phyloP scores from a whole-genome alignment of 2,329 filamentous ascomycete genomes.

The Aspergillus sp. region DNA sequence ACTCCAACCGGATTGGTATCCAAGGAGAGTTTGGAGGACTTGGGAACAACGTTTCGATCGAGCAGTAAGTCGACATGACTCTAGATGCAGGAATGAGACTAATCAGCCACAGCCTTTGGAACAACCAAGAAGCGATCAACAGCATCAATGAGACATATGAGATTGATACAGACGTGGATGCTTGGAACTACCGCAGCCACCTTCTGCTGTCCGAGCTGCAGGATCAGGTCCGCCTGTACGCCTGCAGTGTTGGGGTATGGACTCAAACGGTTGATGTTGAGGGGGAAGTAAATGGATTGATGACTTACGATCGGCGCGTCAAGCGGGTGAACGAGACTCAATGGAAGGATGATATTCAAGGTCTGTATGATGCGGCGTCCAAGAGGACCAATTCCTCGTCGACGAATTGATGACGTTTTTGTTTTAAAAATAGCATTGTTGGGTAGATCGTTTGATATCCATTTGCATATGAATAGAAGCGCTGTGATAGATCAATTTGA shows the following conservation, averaged over 20 bases:
- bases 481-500: not conserved
- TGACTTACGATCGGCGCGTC: conserved; percentile 68
- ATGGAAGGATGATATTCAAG: conserved; percentile 63
- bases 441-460: not conserved
- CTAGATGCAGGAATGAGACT: not conserved
- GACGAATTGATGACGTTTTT: not conserved
- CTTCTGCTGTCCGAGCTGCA: conserved; percentile 51
- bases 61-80: conserved; percentile 53
- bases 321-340: conserved; percentile 56
- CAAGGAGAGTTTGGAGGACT: conserved; percentile 73
- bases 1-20: conserved; percentile 63
- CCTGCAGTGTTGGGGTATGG: conserved; percentile 69
- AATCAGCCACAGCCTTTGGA: conserved; percentile 60
- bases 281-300: conserved; percentile 71
- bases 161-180: conserved; percentile 57
- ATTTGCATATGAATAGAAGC: not conserved
- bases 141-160: conserved; percentile 69
- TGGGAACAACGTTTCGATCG: conserved; percentile 64
- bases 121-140: conserved; percentile 60
- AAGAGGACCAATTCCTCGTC: not conserved
- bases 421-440: not conserved
- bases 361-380: conserved; percentile 59
- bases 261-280: conserved; percentile 76
- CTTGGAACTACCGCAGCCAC: conserved; percentile 68
- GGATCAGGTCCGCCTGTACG: conserved; percentile 55